A percentile compares a stretch with the other conserved stretches of the same genome.
phyloP scores from a whole-genome alignment of 2,329 filamentous ascomycete genomes.

The Scedosporium dehoogii region DNA sequence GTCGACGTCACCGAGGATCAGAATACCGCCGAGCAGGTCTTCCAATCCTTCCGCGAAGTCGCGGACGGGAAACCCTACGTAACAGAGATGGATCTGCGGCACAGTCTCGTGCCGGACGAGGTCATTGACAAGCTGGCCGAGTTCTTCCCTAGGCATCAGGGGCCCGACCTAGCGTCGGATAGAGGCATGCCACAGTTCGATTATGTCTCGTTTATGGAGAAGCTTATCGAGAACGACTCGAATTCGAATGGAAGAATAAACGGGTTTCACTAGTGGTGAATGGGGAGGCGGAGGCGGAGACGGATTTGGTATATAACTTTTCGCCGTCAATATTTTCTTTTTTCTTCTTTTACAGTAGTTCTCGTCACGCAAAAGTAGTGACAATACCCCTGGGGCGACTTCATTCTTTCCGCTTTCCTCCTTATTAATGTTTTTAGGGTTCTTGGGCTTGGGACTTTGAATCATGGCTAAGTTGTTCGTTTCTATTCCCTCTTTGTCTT shows the following conservation, averaged over 20 bases:
- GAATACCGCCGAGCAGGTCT: constrained; percentile 96
- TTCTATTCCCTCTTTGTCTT: no score
- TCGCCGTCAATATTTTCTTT: not conserved
- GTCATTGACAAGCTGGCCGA: constrained; percentile 87
- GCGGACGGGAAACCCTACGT: constrained; percentile 98
- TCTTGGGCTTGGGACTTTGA: not conserved
- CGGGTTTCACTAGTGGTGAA: not conserved
- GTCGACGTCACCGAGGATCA: constrained; percentile 98
- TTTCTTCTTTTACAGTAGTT: not conserved
- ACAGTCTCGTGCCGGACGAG: constrained; percentile 91
- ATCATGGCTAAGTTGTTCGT: no score
- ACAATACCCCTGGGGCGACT: not conserved
- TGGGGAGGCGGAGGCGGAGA: not conserved
- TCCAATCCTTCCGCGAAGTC: constrained; percentile 94
- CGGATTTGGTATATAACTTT: not conserved
- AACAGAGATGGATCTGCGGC: constrained; percentile 90
- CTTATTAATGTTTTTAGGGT: not conserved
- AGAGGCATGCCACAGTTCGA: constrained; percentile 81
- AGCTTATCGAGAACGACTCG: constrained; percentile 47
- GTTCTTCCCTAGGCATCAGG: constrained; percentile 75
- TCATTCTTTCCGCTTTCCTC: not conserved
- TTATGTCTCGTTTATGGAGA: constrained; percentile 96
- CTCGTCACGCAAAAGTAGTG: not conserved
- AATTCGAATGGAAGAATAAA: constrained; percentile 7
- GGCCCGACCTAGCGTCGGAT: constrained; percentile 79